A percentile compares a stretch with the other conserved stretches of the same genome.
Evolutionary conservation across 2,329 filamentous ascomycete species (phyloP).

Genomic region (Ophioceras dolichostomum): DNA sequence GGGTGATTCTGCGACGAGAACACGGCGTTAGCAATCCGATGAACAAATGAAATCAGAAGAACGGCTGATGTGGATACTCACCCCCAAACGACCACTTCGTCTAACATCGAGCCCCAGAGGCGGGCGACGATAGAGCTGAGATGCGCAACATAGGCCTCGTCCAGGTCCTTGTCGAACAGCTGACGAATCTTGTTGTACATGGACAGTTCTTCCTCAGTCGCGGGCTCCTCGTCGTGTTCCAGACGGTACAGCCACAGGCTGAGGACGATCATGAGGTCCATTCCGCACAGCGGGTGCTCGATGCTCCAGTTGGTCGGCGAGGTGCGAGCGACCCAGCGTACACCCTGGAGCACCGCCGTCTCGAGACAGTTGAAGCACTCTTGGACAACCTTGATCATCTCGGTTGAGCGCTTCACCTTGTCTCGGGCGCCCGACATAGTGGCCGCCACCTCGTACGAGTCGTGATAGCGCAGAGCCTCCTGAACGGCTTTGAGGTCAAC

Average conservation of each 20-base stretch:
- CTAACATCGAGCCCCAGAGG: constrained; percentile 95
- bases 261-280: constrained; percentile 96
- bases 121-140: constrained; percentile 91
- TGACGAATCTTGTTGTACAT: constrained; percentile 91
- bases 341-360: constrained; percentile 84
- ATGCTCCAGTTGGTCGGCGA: constrained; percentile 99
- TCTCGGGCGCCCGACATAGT: constrained; percentile 93
- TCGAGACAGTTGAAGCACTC: constrained; percentile 97
- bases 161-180: constrained; percentile 82
- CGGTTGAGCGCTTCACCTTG: constrained; percentile 84
- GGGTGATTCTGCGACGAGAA: constrained; percentile 56
- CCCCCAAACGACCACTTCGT: constrained; percentile 99
- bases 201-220: constrained; percentile 67
- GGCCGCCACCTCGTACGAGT: constrained; percentile 90
- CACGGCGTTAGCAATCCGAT: constrained; percentile 26
- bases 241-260: constrained; percentile 97
- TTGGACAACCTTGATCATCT: constrained; percentile 98
- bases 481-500: constrained; percentile 94
- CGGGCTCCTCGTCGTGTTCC: constrained; percentile 94
- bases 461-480: constrained; percentile 92
- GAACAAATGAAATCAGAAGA: no score
- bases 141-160: constrained; percentile 69
- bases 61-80: constrained; percentile 45
- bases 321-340: constrained; percentile 95
- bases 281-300: constrained; percentile 89